Evolutionary conservation across 306 rosid genomes (phyloP), one percentile per base, ranked within the genome.

Genomic region (Ormosia semicastrata): DNA sequence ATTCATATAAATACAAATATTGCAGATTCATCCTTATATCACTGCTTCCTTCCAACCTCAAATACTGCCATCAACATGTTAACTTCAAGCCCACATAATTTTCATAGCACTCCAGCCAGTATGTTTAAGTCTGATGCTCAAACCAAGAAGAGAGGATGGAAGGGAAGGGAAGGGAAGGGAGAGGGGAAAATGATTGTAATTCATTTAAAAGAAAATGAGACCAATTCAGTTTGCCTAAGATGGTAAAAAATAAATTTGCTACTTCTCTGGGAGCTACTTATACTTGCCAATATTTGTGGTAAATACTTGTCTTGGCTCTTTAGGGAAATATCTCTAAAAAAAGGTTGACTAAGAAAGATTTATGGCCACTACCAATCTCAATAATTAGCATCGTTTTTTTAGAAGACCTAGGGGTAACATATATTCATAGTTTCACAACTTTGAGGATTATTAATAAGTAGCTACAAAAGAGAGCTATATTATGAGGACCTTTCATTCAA

Each of bases 391-490:
- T 44, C 32, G 58, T 44, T 6, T 43, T 53, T 83, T 66, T 56
- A 29, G 79, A 41, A 71, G 44, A 36, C 32, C 30, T 29, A 12
- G 44, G 24, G 43, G 10, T 30, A 41, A 4, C 15, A 58, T 50
- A 30, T 7, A 54, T 11, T 5, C 40, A 30, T 40, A 73, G 17
- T 60, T 75, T 57, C 80, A 24, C 59, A 59, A 5, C 3, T 73
- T 56, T 33, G 71, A 66, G 76, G 17, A 81, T 54, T 32, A 74
- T 14, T 39, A 14, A 5, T n/a, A 46, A 62, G 84, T 49, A 18
- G 10, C 37, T 37, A 53, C 13, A 36, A 43, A 40, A 36, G 18
- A 81, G 54, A 75, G 40, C 17, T 17, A 46, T 11, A 4, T 60
- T 7, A 4, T 49, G 18, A 40, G 4, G 15, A 24, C 66, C 12